Percentiles rank a stretch among this genome's conserved stretches.
Evolutionary conservation across 2,329 filamentous ascomycete genomes (phyloP).

Genomic region (Penicillium sp.): DNA sequence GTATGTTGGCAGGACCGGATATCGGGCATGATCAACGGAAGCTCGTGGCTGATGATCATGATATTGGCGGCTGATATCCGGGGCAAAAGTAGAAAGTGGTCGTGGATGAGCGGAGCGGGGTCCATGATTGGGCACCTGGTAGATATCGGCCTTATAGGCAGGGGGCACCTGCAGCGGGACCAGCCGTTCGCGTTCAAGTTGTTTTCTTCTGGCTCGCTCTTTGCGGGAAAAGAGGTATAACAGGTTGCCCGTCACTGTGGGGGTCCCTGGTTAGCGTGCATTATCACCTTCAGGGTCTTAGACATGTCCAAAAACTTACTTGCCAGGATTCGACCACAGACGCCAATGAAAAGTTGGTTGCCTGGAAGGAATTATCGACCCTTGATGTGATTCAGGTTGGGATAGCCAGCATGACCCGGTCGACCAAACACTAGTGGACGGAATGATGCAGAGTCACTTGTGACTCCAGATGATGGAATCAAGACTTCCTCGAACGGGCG

Average conservation of each 20-base stretch:
- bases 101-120: slow-evolving; percentile 19
- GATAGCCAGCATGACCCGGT: neutral
- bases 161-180: slow-evolving; percentile 12
- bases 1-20: slow-evolving; percentile 29
- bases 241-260: slow-evolving; percentile 17
- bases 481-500: too few relatives aligned
- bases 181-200: slow-evolving; percentile 7
- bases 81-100: slow-evolving; percentile 23
- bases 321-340: slow-evolving; percentile 5
- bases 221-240: slow-evolving; percentile 22
- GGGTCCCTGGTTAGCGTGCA: slow-evolving; percentile 5
- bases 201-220: slow-evolving; percentile 20
- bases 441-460: slow-evolving; percentile 3
- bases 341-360: too few relatives aligned
- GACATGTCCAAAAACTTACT: slow-evolving; percentile 8
- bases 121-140: slow-evolving; percentile 5
- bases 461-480: too few relatives aligned
- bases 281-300: slow-evolving; percentile 5
- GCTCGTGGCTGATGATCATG: slow-evolving; percentile 10
- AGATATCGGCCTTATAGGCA: slow-evolving; percentile 14
- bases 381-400: neutral
- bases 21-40: slow-evolving; percentile 26
- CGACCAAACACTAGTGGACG: slow-evolving; percentile 2
- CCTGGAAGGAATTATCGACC: too few relatives aligned
- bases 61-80: slow-evolving; percentile 16